Conservation (phyloP, 2,329 filamentous ascomycete species). For the Fusarium irregulare region DNA sequence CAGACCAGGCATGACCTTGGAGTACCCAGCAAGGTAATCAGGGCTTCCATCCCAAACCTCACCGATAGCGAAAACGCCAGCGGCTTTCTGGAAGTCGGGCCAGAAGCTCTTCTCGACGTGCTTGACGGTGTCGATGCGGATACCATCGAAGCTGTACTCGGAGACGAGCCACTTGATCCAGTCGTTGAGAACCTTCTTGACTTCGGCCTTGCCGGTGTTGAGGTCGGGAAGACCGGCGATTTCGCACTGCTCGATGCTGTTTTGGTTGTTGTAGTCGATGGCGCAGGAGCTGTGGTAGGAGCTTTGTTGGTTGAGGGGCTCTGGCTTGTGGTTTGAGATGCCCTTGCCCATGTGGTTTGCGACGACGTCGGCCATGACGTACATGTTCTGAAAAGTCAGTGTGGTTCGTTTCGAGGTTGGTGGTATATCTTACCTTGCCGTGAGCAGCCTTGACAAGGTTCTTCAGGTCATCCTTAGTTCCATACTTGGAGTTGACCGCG, state of each 20-base stretch:
- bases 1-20: slow-evolving; percentile 66
- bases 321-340: slow-evolving; percentile 58
- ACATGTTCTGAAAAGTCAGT: slow-evolving; percentile 50
- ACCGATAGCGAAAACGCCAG: slow-evolving; percentile 70
- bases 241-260: slow-evolving; percentile 22
- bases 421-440: slow-evolving; percentile 6
- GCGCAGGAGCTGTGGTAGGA: slow-evolving; percentile 24
- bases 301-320: slow-evolving; percentile 59
- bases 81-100: slow-evolving; percentile 62
- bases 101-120: slow-evolving; percentile 71
- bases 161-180: slow-evolving; percentile 70
- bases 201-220: slow-evolving; percentile 62
- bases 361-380: slow-evolving; percentile 72
- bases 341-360: slow-evolving; percentile 66
- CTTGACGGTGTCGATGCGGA: slow-evolving; percentile 71
- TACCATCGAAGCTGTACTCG: slow-evolving; percentile 71
- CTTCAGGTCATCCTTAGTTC: slow-evolving; percentile 25
- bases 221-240: slow-evolving; percentile 66
- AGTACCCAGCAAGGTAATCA: slow-evolving; percentile 63
- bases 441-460: slow-evolving; percentile 28
- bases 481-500: slow-evolving; percentile 29
- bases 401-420: rapidly evolving
- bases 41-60: slow-evolving; percentile 69
- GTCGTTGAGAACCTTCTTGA: slow-evolving; percentile 63
- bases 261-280: slow-evolving; percentile 32